Evolutionary conservation across 1,284 basidiomycete species (phyloP).

Genomic region (Ganoderma sinense): DNA sequence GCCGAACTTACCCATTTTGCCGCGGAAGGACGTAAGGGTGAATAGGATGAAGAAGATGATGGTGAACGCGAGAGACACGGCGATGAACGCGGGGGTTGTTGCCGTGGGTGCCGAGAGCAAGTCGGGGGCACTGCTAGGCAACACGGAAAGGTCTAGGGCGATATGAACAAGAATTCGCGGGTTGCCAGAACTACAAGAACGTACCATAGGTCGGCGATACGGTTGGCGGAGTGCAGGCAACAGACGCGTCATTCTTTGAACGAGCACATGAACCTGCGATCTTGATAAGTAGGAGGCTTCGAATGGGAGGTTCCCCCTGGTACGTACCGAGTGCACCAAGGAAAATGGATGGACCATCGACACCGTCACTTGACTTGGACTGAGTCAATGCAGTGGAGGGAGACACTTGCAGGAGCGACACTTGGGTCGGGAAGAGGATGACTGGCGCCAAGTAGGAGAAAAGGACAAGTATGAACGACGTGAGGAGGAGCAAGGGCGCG

Average conservation of each 20-base stretch:
- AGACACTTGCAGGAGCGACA: constrained; percentile 68
- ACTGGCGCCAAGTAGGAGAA: constrained; percentile 73
- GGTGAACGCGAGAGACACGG: constrained; percentile 65
- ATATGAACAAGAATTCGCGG: constrained; percentile 8
- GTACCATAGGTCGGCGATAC: constrained; percentile 71
- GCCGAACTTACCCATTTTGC: constrained; percentile 65
- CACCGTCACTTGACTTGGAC: constrained; percentile 45
- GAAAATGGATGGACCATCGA: constrained; percentile 78
- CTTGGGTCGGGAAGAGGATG: constrained; percentile 63
- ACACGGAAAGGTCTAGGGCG: constrained; percentile 63
- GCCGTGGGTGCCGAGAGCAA: constrained; percentile 68
- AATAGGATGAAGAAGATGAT: constrained; percentile 74
- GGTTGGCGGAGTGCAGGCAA: constrained; percentile 64
- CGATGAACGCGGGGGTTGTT: constrained; percentile 70
- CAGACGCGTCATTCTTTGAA: constrained; percentile 50
- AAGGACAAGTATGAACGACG: constrained; percentile 68
- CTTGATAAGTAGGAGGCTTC: background rate
- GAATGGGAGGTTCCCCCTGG: background rate
- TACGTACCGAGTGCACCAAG: constrained; percentile 69
- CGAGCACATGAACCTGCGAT: constrained; percentile 73
- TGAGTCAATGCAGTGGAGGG: constrained; percentile 61
- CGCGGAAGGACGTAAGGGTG: constrained; percentile 71
- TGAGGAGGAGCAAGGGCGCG: constrained; percentile 69
- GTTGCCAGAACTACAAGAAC: constrained; percentile 21
- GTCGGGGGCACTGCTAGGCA: constrained; percentile 64